Evolutionary conservation across 805 yeast species (phyloP).

Genomic region (Starmerella kuoi): DNA sequence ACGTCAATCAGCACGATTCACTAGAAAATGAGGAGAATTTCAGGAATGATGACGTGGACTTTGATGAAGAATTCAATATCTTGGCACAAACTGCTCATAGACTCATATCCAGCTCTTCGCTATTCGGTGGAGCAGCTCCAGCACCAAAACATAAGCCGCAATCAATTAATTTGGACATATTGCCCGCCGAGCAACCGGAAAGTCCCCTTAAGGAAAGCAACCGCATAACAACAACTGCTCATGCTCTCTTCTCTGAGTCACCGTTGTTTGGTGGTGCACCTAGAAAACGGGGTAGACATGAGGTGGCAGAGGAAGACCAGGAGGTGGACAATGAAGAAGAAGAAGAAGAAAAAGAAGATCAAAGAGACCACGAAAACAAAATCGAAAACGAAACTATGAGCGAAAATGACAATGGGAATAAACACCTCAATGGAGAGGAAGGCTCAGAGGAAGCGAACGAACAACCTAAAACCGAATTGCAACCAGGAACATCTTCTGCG

Average conservation of each 20-base stretch:
- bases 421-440: background rate
- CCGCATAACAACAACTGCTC: slow-evolving; percentile 1
- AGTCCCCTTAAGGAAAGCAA: background rate
- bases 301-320: background rate
- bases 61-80: slow-evolving; percentile 13
- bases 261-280: slow-evolving; percentile 13
- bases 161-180: background rate
- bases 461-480: background rate
- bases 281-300: background rate
- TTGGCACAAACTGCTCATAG: slow-evolving; percentile 13
- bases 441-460: background rate
- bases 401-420: background rate
- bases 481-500: background rate
- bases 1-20: background rate
- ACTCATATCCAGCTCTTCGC: slow-evolving; percentile 10
- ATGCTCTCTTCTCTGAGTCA: slow-evolving; percentile 10
- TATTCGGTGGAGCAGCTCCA: slow-evolving; percentile 17
- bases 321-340: background rate
- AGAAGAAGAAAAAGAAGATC: background rate
- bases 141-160: background rate
- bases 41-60: background rate
- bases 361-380: too few relatives aligned
- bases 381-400: background rate
- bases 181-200: background rate
- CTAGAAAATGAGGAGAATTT: background rate